These are phyloP conservation scores for Lanzia echinophila DNA, from an alignment of 2,329 filamentous ascomycete genomes.

Conservation along the genomic window DNA sequence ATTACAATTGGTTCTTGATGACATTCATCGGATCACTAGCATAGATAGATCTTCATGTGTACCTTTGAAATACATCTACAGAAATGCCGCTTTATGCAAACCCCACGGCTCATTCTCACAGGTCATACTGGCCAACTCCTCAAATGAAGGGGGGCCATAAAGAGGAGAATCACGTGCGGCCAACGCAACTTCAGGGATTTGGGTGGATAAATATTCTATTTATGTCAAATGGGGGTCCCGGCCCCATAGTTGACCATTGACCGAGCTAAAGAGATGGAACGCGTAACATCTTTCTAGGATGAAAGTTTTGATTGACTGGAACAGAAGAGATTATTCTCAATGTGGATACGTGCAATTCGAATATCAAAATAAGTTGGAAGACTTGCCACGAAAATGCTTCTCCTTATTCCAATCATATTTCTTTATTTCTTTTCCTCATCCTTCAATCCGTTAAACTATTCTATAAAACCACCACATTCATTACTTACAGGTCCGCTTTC, in stretches of 20 bases:
- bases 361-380: slow-evolving; percentile 3
- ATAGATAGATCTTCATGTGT: no score
- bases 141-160: background rate
- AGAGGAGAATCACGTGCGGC: background rate
- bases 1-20: no score
- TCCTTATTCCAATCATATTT: background rate
- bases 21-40: no score
- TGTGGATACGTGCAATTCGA: background rate
- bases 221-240: background rate
- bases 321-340: background rate
- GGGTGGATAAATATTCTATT: slow-evolving; percentile 8
- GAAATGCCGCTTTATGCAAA: no score
- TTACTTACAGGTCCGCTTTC: slow-evolving; percentile 2
- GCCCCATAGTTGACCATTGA: background rate
- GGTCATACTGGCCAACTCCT: no score
- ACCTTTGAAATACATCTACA: no score
- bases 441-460: background rate
- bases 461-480: background rate
- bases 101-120: no score
- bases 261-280: background rate
- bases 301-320: background rate
- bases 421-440: background rate
- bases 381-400: slow-evolving; percentile 1
- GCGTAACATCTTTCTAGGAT: background rate
- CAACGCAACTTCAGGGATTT: background rate